phyloP scores from a whole-genome alignment of 2,329 filamentous ascomycete species.

The Paramyrothecium roridum region DNA sequence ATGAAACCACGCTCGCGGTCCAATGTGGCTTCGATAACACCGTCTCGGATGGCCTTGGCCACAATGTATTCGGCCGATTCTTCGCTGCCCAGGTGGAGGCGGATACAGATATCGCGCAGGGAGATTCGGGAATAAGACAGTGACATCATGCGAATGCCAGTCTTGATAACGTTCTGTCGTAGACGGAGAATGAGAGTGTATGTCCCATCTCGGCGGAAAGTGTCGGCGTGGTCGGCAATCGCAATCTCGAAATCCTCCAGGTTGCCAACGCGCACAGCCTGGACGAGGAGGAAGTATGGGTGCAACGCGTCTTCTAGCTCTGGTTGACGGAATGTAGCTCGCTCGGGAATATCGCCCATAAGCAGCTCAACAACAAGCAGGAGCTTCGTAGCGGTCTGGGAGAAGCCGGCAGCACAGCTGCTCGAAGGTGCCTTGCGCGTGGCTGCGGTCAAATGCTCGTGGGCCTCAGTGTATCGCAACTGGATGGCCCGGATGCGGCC shows the following conservation, averaged over 20 bases:
- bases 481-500: slow-evolving; percentile 96
- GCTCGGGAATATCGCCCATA: slow-evolving; percentile 98
- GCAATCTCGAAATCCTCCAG: slow-evolving; percentile 88
- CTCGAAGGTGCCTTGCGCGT: slow-evolving; percentile 93
- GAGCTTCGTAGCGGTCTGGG: slow-evolving; percentile 95
- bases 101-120: slow-evolving; percentile 93
- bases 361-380: slow-evolving; percentile 92
- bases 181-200: slow-evolving; percentile 94
- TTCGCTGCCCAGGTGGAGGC: slow-evolving; percentile 88
- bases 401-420: slow-evolving; percentile 86
- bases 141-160: slow-evolving; percentile 98
- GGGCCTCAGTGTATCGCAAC: slow-evolving; percentile 93
- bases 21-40: slow-evolving; percentile 91
- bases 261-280: slow-evolving; percentile 94
- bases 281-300: slow-evolving; percentile 91
- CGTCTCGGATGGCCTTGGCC: slow-evolving; percentile 95
- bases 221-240: slow-evolving; percentile 75
- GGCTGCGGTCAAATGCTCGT: slow-evolving; percentile 88
- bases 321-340: slow-evolving; percentile 87
- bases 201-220: slow-evolving; percentile 89
- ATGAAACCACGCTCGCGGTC: slow-evolving; percentile 95
- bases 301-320: slow-evolving; percentile 82
- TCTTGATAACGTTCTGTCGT: slow-evolving; percentile 98
- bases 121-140: slow-evolving; percentile 97
- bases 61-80: slow-evolving; percentile 99